Evolutionary conservation across 2,329 filamentous ascomycete species (phyloP), one percentile per base, ranked within the genome.

Genomic region (Botrytis fragariae): DNA sequence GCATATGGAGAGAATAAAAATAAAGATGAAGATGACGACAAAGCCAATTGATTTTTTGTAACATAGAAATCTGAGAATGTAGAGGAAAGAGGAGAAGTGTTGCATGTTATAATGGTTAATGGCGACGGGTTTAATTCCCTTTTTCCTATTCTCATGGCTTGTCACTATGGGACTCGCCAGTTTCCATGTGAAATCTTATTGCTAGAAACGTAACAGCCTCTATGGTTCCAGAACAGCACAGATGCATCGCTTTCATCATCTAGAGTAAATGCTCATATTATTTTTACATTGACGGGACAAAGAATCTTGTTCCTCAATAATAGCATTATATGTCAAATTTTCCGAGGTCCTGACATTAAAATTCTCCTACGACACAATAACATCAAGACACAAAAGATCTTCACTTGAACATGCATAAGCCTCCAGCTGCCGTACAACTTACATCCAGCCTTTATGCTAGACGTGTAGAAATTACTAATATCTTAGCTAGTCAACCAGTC

Each of bases 31-130:
- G 62, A 32, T 16, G 29, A 22, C 20, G 44, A 10, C 20, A 0
- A 16, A 35, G 29, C 32, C 25, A 20, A 18, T 12, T n/a, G 45
- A 2, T 14, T 16, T 10, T 48, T 35, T 9, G 16, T 3, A 7
- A 32, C 7, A 2, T 5, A 5, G 3, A 70, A 77, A 86, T 86
- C 16, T n/a, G 78, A 76, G 78, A 81, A 84, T 16, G 84, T 86
- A 1, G 79, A 80, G 71, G 83, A 82, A 6, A 89, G 81, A 77
- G 84, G 87, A 77, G 84, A 82, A 20, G 86, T 84, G 76, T 87
- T 87, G 83, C 87, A 89, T 57, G 81, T 80, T 76, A 87, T 85
- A 72, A 79, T 80, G 80, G 73, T 82, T 81, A 70, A 81, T 77
- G 0, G 76, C 75, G 14, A 81, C 79, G 42, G 77, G 79, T 42